A percentile compares a stretch with the other conserved stretches of the same genome.
Evolutionary conservation across 2,329 filamentous ascomycete genomes (phyloP).

Genomic region (Monosporascus sp.): DNA sequence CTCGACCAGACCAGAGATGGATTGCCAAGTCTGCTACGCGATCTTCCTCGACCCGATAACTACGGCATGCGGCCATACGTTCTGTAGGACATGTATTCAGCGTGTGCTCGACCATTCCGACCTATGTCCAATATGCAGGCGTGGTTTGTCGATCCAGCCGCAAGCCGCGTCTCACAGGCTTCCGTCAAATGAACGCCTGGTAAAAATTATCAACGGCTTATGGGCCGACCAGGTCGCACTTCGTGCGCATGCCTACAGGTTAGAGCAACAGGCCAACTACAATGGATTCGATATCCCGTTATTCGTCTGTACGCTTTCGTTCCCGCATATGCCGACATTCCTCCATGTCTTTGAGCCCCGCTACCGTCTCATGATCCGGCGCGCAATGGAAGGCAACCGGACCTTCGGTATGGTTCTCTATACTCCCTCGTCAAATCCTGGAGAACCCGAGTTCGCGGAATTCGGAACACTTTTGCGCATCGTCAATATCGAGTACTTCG

Average conservation of each 20-base stretch:
- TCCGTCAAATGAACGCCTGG: constrained; percentile 58
- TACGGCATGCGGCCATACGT: constrained; percentile 82
- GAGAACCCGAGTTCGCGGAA: constrained; percentile 51
- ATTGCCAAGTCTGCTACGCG: constrained; percentile 85
- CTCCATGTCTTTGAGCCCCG: constrained; percentile 90
- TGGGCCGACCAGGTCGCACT: constrained; percentile 61
- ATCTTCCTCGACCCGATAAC: constrained; percentile 78
- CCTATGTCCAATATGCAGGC: constrained; percentile 76
- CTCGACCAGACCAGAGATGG: constrained; percentile 62
- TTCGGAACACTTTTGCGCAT: constrained; percentile 78
- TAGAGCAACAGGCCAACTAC: constrained; percentile 51
- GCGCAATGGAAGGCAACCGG: constrained; percentile 65
- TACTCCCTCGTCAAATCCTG: constrained; percentile 42
- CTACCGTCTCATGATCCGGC: constrained; percentile 83
- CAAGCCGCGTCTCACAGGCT: constrained; percentile 34
- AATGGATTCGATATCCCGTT: constrained; percentile 61
- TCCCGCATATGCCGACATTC: constrained; percentile 79
- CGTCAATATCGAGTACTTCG: constrained; percentile 64
- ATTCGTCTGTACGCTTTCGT: constrained; percentile 77
- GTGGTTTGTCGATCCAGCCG: constrained; percentile 49
- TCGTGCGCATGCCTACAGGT: constrained; percentile 48
- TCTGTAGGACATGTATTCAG: constrained; percentile 74
- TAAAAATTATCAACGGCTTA: constrained; percentile 59
- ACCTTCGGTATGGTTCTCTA: constrained; percentile 84
- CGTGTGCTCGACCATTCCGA: constrained; percentile 72